These are phyloP conservation scores for Cokeromyces recurvatus DNA, from an alignment of 371 early-diverging fungal species.

Conservation along the genomic window DNA sequence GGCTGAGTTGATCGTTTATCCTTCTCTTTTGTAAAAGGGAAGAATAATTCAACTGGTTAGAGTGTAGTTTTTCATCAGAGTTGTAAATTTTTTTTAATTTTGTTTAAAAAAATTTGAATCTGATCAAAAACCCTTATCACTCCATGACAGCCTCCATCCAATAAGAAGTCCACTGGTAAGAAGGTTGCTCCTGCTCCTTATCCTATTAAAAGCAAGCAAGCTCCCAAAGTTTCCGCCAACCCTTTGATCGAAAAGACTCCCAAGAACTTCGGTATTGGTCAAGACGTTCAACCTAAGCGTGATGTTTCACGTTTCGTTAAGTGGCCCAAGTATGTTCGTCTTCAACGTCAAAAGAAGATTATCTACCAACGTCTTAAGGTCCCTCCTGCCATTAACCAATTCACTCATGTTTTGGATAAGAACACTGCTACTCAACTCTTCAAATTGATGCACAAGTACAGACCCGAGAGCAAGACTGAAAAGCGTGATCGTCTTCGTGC, in stretches of 20 bases:
- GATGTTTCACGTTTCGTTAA: conserved; percentile 96
- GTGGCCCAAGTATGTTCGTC: conserved; percentile 96
- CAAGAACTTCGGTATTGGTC: conserved; percentile 91
- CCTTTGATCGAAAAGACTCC: conserved; percentile 91
- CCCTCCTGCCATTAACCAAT: conserved; percentile 99
- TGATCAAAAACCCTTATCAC: conserved; percentile 7
- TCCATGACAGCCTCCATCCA: conserved; percentile 17
- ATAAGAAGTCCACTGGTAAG: conserved; percentile 62
- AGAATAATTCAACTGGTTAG: not conserved
- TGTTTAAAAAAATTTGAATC: not conserved
- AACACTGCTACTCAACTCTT: conserved; percentile 97
- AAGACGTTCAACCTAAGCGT: conserved; percentile 93
- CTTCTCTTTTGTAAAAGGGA: not conserved
- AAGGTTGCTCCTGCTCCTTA: conserved; percentile 93
- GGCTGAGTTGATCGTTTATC: not conserved
- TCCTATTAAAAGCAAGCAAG: conserved; percentile 62
- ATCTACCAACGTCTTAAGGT: conserved; percentile 98
- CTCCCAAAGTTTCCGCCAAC: conserved; percentile 71
- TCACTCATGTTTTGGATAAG: conserved; percentile 94
- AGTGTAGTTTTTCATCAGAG: conserved; percentile 1
- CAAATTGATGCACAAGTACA: conserved; percentile 97
- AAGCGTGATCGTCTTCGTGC: conserved; percentile 92
- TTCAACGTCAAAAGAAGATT: conserved; percentile 96
- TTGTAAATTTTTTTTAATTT: not conserved
- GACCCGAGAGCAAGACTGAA: conserved; percentile 96